These are phyloP conservation scores for Linum lewisii DNA, from an alignment of 345 rosid genomes.

Conservation along the genomic window DNA sequence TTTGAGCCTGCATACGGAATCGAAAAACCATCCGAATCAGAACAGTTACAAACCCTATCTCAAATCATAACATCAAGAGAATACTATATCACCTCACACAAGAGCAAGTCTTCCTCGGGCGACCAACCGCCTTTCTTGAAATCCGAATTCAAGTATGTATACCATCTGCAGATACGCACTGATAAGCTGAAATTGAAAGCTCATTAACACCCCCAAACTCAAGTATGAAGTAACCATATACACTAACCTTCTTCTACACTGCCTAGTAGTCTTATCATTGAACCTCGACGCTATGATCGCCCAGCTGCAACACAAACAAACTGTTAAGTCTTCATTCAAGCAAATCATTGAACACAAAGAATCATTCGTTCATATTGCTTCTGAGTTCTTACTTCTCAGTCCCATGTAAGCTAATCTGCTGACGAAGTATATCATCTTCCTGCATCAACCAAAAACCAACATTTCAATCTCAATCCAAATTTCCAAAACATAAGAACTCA, in stretches of 20 bases:
- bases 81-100: slow-evolving; percentile 63
- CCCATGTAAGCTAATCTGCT: slow-evolving; percentile 70
- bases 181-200: slow-evolving; percentile 4
- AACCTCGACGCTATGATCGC: slow-evolving; percentile 84
- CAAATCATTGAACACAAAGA: not conserved
- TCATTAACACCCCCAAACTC: not conserved
- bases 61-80: slow-evolving; percentile 1
- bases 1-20: slow-evolving; percentile 62
- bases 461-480: not conserved
- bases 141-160: slow-evolving; percentile 87
- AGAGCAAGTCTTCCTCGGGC: slow-evolving; percentile 87
- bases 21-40: not conserved
- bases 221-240: slow-evolving; percentile 4
- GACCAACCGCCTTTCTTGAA: slow-evolving; percentile 99
- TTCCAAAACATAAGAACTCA: slow-evolving; percentile 4
- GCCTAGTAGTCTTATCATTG: slow-evolving; percentile 90
- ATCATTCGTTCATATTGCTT: not conserved
- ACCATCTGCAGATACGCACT: slow-evolving; percentile 55
- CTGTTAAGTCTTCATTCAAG: slow-evolving; percentile 7
- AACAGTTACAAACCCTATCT: not conserved
- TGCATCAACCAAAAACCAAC: slow-evolving; percentile 25
- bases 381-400: slow-evolving; percentile 85
- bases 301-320: slow-evolving; percentile 50
- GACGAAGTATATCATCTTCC: slow-evolving; percentile 92
- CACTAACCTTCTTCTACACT: slow-evolving; percentile 87